A percentile compares a stretch with the other conserved stretches of the same genome.
Conservation (phyloP, 257 asterid species). For the Phtheirospermum japonicum region DNA sequence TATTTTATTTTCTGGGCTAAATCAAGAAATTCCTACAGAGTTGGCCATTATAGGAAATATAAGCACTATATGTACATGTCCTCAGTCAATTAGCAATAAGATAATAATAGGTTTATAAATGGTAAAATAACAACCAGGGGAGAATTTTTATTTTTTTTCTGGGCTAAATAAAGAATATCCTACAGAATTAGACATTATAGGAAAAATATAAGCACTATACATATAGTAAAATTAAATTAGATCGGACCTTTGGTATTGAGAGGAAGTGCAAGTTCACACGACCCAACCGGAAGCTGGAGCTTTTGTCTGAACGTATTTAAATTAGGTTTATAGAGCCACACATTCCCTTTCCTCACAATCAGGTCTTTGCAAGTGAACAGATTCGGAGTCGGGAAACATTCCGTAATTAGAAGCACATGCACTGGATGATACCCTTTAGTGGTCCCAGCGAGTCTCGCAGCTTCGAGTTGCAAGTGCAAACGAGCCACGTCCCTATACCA, state of each 20-base stretch:
- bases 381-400: slow-evolving; percentile 84
- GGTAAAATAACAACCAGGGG: neutral
- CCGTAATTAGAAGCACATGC: slow-evolving; percentile 64
- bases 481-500: slow-evolving; percentile 91
- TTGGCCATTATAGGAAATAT: no score
- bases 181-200: no score
- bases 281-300: slow-evolving; percentile 80
- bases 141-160: neutral
- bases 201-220: neutral
- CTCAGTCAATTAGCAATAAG: no score
- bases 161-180: no score
- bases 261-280: slow-evolving; percentile 94
- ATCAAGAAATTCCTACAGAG: neutral
- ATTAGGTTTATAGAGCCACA: slow-evolving; percentile 79
- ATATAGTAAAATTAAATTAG: neutral
- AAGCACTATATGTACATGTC: no score
- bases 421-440: slow-evolving; percentile 68
- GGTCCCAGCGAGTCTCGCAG: slow-evolving; percentile 73
- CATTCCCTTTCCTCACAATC: slow-evolving; percentile 58
- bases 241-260: slow-evolving; percentile 64
- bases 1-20: neutral
- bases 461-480: slow-evolving; percentile 81
- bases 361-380: slow-evolving; percentile 84
- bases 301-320: slow-evolving; percentile 61
- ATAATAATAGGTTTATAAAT: neutral